Evolutionary conservation across 2,329 filamentous ascomycete species (phyloP).

Genomic region (Drechslerella dactyloides): DNA sequence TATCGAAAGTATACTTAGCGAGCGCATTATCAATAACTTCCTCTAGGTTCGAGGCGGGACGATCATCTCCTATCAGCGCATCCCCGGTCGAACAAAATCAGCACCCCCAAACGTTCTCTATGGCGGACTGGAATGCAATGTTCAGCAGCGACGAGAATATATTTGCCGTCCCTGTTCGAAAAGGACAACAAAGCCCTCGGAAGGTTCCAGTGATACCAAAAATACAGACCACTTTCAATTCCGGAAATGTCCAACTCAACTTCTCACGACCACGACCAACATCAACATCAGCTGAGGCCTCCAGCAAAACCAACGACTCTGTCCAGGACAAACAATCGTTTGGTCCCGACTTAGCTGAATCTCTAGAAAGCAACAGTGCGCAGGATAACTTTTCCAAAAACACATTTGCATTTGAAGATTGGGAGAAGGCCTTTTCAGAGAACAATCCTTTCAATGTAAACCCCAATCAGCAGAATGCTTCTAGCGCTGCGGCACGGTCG

Average conservation of each 20-base stretch:
- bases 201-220: slow-evolving; percentile 39
- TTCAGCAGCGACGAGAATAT: slow-evolving; percentile 41
- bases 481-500: slow-evolving; percentile 21
- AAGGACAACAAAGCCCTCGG: slow-evolving; percentile 35
- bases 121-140: slow-evolving; percentile 38
- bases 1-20: background rate
- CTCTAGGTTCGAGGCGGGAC: slow-evolving; percentile 35
- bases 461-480: slow-evolving; percentile 12
- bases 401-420: slow-evolving; percentile 42
- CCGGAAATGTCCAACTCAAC: slow-evolving; percentile 17
- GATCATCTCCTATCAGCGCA: slow-evolving; percentile 23
- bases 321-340: background rate
- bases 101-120: slow-evolving; percentile 31
- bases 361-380: background rate
- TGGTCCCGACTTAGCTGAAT: slow-evolving; percentile 9
- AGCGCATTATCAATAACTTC: slow-evolving; percentile 1
- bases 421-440: slow-evolving; percentile 42
- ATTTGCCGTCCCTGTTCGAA: slow-evolving; percentile 29
- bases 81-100: slow-evolving; percentile 14
- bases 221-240: slow-evolving; percentile 35
- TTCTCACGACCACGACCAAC: slow-evolving; percentile 45
- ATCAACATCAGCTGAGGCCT: slow-evolving; percentile 22
- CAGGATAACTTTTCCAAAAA: slow-evolving; percentile 15
- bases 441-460: slow-evolving; percentile 46
- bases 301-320: slow-evolving; percentile 5